Evolutionary conservation across 352 stramenopile species (phyloP), one percentile per base, ranked within the genome.

Genomic region (Phytopythium helicoides): DNA sequence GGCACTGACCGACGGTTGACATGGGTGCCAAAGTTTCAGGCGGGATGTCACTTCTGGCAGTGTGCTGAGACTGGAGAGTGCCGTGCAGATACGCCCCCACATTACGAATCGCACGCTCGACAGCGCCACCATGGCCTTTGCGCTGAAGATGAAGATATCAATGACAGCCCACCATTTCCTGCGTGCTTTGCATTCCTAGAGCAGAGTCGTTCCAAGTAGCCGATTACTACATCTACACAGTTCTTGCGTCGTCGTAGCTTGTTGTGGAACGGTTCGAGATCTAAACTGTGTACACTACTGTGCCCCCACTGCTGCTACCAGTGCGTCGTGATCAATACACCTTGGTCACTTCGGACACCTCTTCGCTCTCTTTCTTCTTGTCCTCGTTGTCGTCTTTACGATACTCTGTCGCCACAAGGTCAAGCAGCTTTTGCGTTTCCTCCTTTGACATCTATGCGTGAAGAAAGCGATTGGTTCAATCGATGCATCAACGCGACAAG

Each of bases 1-100:
- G 64, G 74, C 56, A 45, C 52, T 31, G 44, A 76, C 57, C 62
- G 75, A 15, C 52, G 39, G 14, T 50, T 67, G 31, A 79, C 68
- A 6, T 92, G 77, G 81, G 50, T 80, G 33, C 62, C 71, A 21
- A 57, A 76, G 14, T 86, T 85, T 35, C 80, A 91, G 55, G 83
- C 80, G 6, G 83, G 78, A 1, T 91, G 80, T 23, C 76, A 87
- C 60, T 89, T 89, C 48, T 93, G 78, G 66, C 73, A 91, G 47
- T 88, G 77, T 52, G 33, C 76, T 46, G 80, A 89, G 58, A 90
- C 78, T 1, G 61, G 68, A 33, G 80, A 90, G 54, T 91, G 78
- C 42, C 61, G 71, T 39, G 51, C 66, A 1, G 41, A 42, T 6
- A 31, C 65, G 1, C 71, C 71, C 5, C 34, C 46, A 0, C 52